These are phyloP conservation scores for Lipomyces spencermartinsiae DNA, from an alignment of 805 yeast species.

Conservation along the genomic window DNA sequence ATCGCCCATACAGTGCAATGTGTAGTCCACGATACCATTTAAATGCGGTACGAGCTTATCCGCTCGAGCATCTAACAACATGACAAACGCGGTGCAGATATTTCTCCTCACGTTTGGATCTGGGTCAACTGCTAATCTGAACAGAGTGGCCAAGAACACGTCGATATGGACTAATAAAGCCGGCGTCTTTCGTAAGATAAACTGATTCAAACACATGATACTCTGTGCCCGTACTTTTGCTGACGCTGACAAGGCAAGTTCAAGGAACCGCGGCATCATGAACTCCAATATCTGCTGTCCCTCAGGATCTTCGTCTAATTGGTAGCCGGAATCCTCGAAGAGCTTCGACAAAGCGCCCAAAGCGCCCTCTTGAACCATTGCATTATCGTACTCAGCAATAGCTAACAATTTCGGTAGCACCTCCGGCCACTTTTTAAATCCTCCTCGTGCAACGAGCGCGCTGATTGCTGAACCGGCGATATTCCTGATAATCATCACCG, in stretches of 20 bases:
- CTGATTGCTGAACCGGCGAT: conserved; percentile 92
- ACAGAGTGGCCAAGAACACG: conserved; percentile 66
- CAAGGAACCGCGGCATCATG: conserved; percentile 69
- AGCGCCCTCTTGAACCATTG: conserved; percentile 71
- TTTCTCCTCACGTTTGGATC: conserved; percentile 68
- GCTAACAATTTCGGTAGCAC: conserved; percentile 71
- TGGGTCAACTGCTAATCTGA: conserved; percentile 68
- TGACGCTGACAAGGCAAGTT: conserved; percentile 51
- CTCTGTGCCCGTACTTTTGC: conserved; percentile 65
- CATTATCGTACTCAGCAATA: conserved; percentile 59
- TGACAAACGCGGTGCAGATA: conserved; percentile 77
- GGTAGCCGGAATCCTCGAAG: conserved; percentile 81
- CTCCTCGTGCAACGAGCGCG: conserved; percentile 71
- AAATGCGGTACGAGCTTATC: conserved; percentile 81
- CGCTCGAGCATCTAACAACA: conserved; percentile 75
- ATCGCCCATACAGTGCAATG: conserved; percentile 75
- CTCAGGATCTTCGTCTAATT: conserved; percentile 68
- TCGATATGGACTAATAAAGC: conserved; percentile 69
- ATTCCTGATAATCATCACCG: conserved; percentile 71
- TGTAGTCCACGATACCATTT: conserved; percentile 83
- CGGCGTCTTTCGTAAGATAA: conserved; percentile 73
- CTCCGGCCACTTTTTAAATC: conserved; percentile 75
- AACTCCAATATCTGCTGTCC: conserved; percentile 71
- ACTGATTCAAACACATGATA: conserved; percentile 76
- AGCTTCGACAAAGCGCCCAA: conserved; percentile 82